These are phyloP conservation scores for Ophiorrhiza pumila DNA, from an alignment of 257 asterid species.

Conservation along the genomic window DNA sequence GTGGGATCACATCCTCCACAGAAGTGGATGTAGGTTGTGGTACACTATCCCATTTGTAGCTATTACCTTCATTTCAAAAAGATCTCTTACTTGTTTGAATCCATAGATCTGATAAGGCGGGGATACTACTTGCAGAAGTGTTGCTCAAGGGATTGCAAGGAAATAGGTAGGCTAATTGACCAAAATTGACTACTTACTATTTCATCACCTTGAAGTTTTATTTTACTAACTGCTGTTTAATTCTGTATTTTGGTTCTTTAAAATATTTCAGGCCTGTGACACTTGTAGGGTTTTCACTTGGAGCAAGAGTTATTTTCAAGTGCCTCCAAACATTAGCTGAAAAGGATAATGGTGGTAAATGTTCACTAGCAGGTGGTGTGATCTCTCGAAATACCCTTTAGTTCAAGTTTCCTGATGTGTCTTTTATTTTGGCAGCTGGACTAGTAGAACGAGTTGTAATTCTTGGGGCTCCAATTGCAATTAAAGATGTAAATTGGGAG, in stretches of 20 bases:
- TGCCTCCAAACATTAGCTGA: constrained; percentile 85
- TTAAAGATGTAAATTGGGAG: constrained; percentile 85
- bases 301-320: constrained; percentile 87
- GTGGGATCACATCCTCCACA: background rate
- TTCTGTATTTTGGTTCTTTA: constrained; percentile 9
- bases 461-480: constrained; percentile 95
- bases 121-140: constrained; percentile 84
- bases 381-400: constrained; percentile 1
- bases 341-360: constrained; percentile 54
- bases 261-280: constrained; percentile 89
- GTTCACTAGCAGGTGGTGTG: constrained; percentile 4
- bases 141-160: constrained; percentile 85
- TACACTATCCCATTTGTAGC: background rate
- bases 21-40: background rate
- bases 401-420: constrained; percentile 16
- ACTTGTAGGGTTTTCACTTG: constrained; percentile 92
- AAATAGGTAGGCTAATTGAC: constrained; percentile 43
- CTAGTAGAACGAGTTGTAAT: constrained; percentile 89
- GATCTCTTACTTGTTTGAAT: constrained; percentile 15
- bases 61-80: constrained; percentile 4
- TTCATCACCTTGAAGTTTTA: constrained; percentile 13
- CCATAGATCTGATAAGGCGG: constrained; percentile 87
- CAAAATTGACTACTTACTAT: background rate
- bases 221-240: constrained; percentile 15
- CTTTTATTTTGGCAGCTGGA: constrained; percentile 47